Percentiles rank a stretch among this genome's conserved stretches.
Conservation (phyloP, 768 basidiomycete genomes). For the Pleurotus tuoliensis region DNA sequence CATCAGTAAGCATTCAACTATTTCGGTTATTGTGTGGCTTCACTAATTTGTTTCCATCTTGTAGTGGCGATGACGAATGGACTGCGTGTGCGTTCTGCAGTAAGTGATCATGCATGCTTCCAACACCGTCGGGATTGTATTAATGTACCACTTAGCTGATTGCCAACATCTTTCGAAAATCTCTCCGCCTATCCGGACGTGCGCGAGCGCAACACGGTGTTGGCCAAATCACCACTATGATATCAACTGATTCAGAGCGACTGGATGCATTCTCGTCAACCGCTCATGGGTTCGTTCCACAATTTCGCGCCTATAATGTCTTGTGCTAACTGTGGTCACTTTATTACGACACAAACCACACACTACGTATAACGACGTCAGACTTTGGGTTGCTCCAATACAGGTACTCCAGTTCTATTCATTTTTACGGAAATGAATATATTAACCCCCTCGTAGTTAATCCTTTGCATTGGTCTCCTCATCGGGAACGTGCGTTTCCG, state of each 20-base stretch:
- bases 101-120: slow-evolving; percentile 12
- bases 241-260: slow-evolving; percentile 58
- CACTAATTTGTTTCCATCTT: not conserved
- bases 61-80: slow-evolving; percentile 30
- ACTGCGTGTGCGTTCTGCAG: slow-evolving; percentile 27
- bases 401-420: slow-evolving; percentile 29
- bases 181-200: slow-evolving; percentile 59
- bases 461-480: slow-evolving; percentile 58
- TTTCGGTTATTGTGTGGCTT: not conserved
- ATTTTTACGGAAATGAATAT: not conserved
- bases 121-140: not conserved
- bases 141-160: slow-evolving; percentile 25
- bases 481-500: slow-evolving; percentile 46
- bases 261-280: slow-evolving; percentile 46
- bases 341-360: no score
- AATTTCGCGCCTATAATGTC: not conserved
- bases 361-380: slow-evolving; percentile 13
- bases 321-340: not conserved
- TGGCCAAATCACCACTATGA: slow-evolving; percentile 68
- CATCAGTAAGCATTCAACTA: slow-evolving; percentile 14
- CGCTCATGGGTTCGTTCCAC: slow-evolving; percentile 33
- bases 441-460: slow-evolving; percentile 24
- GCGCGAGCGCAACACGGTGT: slow-evolving; percentile 55
- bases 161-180: slow-evolving; percentile 58
- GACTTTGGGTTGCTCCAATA: slow-evolving; percentile 59